Evolutionary conservation across 164 flowering plant species (phyloP), one percentile per base, ranked within the genome.

Genomic region (Annona cherimola): DNA sequence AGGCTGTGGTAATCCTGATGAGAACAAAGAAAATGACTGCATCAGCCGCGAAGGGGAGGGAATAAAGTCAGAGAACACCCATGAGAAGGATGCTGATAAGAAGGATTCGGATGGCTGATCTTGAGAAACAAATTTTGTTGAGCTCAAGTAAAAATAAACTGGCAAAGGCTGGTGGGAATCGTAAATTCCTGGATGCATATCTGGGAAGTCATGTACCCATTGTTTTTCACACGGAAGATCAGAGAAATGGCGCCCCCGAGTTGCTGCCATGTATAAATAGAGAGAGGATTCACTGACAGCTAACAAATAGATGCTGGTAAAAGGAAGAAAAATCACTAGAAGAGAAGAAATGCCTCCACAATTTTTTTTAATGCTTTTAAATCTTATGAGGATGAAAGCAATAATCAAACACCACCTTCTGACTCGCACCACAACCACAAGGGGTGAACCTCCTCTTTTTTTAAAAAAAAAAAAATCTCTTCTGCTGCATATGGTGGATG

Each of bases 271-370:
- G 72, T 77, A 54, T 84, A 82, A 78, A 84, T 68, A 83, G 77
- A 84, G 55, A 50, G 67, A 71, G 45, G 69, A 61, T 70, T 70
- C 55, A 76, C 81, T 86, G 83, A 84, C 87, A 64, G 78, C 87
- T 84, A 77, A 83, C 86, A 5, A 11, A 42, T 69, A 11, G 9
- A 12, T 40, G 41, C 19, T 68, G 67, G 42, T 41, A 55, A 60
- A 62, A 63, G 68, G 74, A 45, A n/a, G n/a, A n/a, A n/a, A n/a
- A n/a, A n/a, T n/a, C n/a, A n/a, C n/a, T n/a, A n/a, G n/a, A n/a
- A n/a, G n/a, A n/a, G n/a, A n/a, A n/a, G n/a, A n/a, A n/a, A n/a
- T n/a, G n/a, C n/a, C n/a, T n/a, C n/a, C n/a, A n/a, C n/a, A n/a
- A n/a, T n/a, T n/a, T n/a, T n/a, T n/a, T n/a, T n/a, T n/a, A n/a